Base-by-base conservation (phyloP, 495 filamentous ascomycete genomes). In the Xylaria curta region DNA sequence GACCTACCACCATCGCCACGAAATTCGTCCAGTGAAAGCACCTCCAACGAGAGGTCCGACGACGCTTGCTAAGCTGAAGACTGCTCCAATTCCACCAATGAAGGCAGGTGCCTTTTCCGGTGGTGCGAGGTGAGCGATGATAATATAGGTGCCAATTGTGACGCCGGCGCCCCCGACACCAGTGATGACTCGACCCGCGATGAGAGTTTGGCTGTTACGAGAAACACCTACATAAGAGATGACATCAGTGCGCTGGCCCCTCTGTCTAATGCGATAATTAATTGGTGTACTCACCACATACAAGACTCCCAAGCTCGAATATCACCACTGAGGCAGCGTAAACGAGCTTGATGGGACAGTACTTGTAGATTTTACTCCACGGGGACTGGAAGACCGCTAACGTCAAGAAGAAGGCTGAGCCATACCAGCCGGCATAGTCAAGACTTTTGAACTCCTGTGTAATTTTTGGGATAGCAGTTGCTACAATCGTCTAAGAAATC, bases 151-250 rank as follows among this genome's bases (percentile, higher is more conserved):
- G 5, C 79, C 79, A 7, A 72, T 74, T 28, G 72, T 70, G 3
- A 81, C 61, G 9, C 79, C 78, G 21, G 80, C 78, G n/a, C 76
- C 78, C 0, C 81, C 84, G 38, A 81, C 28, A 36, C 86, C 86
- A 42, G 86, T 84, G 12, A 88, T 77, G 51, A 84, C 85, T 31
- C 85, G 79, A 4, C 86, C 85, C 17, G 85, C 72, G 33, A 88
- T 66, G 3, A 66, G 19, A 2, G 63, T 38, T 0, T 8, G 5
- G 8, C 36, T 47, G 13, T 66, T 66, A 0, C 6, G 63, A 2
- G 63, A 5, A 10, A 66, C 44, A 24, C 7, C 60, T 63, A 44
- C 31, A n/a, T n/a, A n/a, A n/a, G n/a, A n/a, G n/a, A n/a, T n/a
- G n/a, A n/a, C n/a, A n/a, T n/a, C n/a, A n/a, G n/a, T n/a, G n/a